Conservation (phyloP, 768 basidiomycete species). For the Kwoniella pini region DNA sequence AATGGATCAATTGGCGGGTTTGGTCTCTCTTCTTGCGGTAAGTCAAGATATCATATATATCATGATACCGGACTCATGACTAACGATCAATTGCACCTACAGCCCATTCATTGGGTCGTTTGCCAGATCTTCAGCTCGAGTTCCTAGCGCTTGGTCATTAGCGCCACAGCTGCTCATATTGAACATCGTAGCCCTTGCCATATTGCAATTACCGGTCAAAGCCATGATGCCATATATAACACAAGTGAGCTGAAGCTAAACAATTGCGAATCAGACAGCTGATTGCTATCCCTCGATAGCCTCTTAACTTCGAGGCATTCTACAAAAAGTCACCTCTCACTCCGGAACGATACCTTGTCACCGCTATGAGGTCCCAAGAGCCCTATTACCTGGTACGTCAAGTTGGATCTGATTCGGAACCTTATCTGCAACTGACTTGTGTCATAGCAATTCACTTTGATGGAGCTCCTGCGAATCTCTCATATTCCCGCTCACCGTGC, state of each 20-base stretch:
- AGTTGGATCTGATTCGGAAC: too few species aligned
- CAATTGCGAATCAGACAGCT: background rate
- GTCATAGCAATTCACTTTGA: conserved; percentile 47
- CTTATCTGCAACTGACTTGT: background rate
- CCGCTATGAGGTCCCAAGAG: conserved; percentile 40
- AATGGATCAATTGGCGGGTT: conserved; percentile 15
- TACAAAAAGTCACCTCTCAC: conserved; percentile 36
- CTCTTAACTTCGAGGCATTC: conserved; percentile 44
- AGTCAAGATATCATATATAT: background rate
- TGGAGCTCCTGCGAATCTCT: conserved; percentile 44
- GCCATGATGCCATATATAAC: conserved; percentile 45
- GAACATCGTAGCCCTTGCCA: conserved; percentile 23
- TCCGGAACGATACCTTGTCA: conserved; percentile 42
- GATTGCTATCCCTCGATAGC: conserved; percentile 25
- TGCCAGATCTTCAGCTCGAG: conserved; percentile 23
- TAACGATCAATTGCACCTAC: background rate
- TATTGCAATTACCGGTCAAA: conserved; percentile 26
- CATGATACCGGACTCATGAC: too few species aligned
- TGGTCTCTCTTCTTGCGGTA: conserved; percentile 21
- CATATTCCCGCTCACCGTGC: conserved; percentile 31
- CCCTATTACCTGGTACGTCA: conserved; percentile 44
- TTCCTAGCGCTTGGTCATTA: conserved; percentile 17
- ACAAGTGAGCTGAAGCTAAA: conserved; percentile 26
- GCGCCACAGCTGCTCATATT: conserved; percentile 27
- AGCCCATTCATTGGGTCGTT: conserved; percentile 48